phyloP scores from a whole-genome alignment of 2,329 filamentous ascomycete species.

The Onygena corvina region DNA sequence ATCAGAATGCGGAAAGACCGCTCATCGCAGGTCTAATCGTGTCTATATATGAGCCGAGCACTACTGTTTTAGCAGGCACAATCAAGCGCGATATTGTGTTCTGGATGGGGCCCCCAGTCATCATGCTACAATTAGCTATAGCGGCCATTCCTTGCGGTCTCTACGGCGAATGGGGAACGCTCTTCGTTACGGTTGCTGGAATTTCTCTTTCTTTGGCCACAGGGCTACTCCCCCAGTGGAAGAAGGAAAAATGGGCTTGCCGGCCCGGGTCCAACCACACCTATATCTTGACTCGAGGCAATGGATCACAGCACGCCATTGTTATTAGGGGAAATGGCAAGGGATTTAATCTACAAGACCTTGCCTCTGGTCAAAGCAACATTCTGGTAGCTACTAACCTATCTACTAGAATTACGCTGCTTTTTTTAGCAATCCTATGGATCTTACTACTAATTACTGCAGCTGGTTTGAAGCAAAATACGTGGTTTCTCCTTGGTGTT shows the following conservation, averaged over 20 bases:
- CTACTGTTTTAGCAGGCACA: no score
- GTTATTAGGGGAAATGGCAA: neutral
- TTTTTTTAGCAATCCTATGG: conserved; percentile 28
- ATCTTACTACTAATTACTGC: conserved; percentile 32
- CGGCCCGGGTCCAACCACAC: neutral
- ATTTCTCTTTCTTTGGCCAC: neutral
- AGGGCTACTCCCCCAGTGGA: conserved; percentile 1
- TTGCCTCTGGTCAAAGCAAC: no score
- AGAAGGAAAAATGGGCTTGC: neutral
- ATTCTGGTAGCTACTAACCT: neutral
- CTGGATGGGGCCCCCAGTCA: neutral
- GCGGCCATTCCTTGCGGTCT: neutral
- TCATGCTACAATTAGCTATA: neutral
- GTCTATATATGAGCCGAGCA: neutral
- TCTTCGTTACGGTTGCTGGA: neutral
- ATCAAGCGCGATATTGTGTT: no score
- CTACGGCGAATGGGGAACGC: neutral
- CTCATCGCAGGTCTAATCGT: neutral
- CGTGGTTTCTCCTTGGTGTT: conserved; percentile 34
- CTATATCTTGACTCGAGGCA: neutral
- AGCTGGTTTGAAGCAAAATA: conserved; percentile 25
- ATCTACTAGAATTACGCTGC: neutral
- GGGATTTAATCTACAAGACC: no score
- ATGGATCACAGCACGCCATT: neutral
- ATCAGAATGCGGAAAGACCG: neutral